Conservation (phyloP, 2,329 filamentous ascomycete genomes). For the Aspergillus brasiliensis region DNA sequence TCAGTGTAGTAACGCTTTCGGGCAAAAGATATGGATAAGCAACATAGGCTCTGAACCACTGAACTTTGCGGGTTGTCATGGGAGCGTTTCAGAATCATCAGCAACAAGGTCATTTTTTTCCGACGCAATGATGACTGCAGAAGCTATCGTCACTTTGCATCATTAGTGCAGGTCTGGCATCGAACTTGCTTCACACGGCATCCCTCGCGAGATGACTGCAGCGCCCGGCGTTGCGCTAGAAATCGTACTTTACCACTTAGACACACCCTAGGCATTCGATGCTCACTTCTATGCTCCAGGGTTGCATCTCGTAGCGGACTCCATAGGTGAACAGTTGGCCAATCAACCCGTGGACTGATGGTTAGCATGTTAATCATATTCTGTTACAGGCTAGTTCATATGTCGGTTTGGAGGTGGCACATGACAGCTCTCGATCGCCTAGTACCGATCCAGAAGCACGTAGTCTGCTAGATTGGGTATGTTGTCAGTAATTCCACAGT, state of each 20-base stretch:
- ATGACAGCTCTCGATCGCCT: background rate
- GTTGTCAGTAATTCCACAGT: too few species aligned
- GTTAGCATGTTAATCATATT: background rate
- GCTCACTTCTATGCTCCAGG: background rate
- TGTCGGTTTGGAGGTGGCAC: background rate
- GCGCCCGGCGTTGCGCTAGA: background rate
- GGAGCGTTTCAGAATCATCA: background rate
- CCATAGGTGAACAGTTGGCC: background rate
- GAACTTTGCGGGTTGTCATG: background rate
- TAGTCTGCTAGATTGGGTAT: background rate
- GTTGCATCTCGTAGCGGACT: too few species aligned
- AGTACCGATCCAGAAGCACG: background rate
- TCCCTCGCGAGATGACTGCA: background rate
- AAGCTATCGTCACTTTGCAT: background rate
- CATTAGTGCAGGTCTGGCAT: background rate
- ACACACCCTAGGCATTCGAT: background rate
- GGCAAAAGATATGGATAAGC: background rate
- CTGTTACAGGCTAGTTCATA: background rate
- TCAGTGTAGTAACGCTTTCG: background rate
- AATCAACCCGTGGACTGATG: background rate
- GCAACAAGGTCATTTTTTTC: background rate
- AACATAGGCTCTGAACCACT: background rate
- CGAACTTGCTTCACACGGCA: background rate
- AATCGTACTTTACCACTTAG: background rate
- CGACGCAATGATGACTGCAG: constrained; percentile 4